Conservation (phyloP, 2,329 filamentous ascomycete species). For the Huntiella decipiens region DNA sequence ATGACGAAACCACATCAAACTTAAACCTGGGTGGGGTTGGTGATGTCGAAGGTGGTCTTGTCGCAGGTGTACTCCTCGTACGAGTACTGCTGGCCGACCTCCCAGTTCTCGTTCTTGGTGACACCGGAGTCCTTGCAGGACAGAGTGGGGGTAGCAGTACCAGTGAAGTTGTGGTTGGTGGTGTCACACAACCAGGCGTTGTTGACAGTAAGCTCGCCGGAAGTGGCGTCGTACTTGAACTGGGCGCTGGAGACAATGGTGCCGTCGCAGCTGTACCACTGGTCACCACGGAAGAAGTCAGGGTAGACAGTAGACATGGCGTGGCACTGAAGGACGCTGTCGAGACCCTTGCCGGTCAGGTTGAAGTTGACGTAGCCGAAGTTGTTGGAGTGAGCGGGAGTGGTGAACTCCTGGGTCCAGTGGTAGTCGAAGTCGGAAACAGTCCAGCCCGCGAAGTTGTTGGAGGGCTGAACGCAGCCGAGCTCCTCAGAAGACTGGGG, state of each 20-base stretch:
- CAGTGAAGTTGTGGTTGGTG: slow-evolving; percentile 1
- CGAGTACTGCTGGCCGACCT: slow-evolving; percentile 18
- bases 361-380: slow-evolving; percentile 30
- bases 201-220: slow-evolving; percentile 22
- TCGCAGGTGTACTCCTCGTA: slow-evolving; percentile 16
- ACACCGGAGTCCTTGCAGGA: not conserved
- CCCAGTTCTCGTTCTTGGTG: slow-evolving; percentile 18
- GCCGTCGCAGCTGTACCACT: slow-evolving; percentile 24
- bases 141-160: not conserved
- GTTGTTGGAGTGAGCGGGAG: slow-evolving; percentile 31
- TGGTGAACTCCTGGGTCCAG: slow-evolving; percentile 29
- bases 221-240: slow-evolving; percentile 25
- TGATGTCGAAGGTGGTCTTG: not conserved
- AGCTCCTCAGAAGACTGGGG: not conserved
- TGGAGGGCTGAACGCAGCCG: slow-evolving; percentile 14
- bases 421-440: slow-evolving; percentile 28
- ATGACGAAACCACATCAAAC: not conserved
- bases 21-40: not conserved
- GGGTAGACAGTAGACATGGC: slow-evolving; percentile 23
- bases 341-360: slow-evolving; percentile 26
- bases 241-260: slow-evolving; percentile 16
- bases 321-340: slow-evolving; percentile 21
- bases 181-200: slow-evolving; percentile 29
- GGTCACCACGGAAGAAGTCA: slow-evolving; percentile 32
- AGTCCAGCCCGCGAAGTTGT: slow-evolving; percentile 19